Evolutionary conservation across 352 stramenopile species (phyloP).

Genomic region (Globisporangium polare): DNA sequence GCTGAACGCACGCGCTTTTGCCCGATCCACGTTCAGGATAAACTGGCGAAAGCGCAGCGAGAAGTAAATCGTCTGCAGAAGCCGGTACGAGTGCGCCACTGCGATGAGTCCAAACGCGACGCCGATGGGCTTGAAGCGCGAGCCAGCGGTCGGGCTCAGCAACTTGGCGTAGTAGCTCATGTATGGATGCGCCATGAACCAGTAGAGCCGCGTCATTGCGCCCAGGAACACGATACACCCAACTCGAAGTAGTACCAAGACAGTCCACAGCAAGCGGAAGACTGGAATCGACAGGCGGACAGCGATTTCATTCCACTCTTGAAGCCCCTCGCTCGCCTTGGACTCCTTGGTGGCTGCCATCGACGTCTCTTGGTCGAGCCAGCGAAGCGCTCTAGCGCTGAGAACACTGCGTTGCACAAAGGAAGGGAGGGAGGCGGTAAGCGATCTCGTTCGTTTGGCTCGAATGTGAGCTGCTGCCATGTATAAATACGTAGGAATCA

Average conservation of each 20-base stretch:
- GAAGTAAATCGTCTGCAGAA: slow-evolving; percentile 4
- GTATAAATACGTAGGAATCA: background rate
- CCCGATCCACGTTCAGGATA: background rate
- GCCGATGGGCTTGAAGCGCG: slow-evolving; percentile 21
- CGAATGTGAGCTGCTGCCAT: too few species aligned
- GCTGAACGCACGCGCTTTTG: background rate
- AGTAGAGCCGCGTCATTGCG: slow-evolving; percentile 18
- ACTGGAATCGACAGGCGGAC: background rate
- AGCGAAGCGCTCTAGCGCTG: background rate
- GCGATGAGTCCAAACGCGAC: slow-evolving; percentile 22
- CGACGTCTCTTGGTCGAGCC: background rate
- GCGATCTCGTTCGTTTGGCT: background rate
- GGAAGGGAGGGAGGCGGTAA: too few species aligned
- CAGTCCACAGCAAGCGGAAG: slow-evolving; percentile 9
- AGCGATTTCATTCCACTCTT: background rate
- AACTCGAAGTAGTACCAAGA: slow-evolving; percentile 7
- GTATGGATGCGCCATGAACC: slow-evolving; percentile 30
- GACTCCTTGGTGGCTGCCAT: background rate
- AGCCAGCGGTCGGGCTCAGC: slow-evolving; percentile 12
- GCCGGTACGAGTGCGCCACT: slow-evolving; percentile 10
- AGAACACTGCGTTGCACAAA: too few species aligned
- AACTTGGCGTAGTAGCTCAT: slow-evolving; percentile 42
- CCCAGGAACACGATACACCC: slow-evolving; percentile 24
- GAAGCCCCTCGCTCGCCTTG: background rate
- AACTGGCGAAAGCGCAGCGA: background rate